A percentile compares a stretch with the other conserved stretches of the same genome.
These are phyloP conservation scores for Eucalyptus sp. DNA, from an alignment of 345 rosid genomes.

Conservation along the genomic window DNA sequence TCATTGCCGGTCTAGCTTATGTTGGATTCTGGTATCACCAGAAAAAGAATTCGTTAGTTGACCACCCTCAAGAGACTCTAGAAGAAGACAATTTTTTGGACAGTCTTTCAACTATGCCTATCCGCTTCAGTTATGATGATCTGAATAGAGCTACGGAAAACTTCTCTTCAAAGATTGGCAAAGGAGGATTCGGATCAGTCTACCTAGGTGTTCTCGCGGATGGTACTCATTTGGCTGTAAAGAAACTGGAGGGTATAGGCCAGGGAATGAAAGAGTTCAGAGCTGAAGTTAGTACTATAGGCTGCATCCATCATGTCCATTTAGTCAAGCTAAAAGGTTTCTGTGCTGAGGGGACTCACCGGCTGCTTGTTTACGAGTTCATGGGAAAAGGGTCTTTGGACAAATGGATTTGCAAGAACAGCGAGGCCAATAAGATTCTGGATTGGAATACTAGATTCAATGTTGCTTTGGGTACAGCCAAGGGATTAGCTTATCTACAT, in stretches of 20 bases:
- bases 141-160: slow-evolving; percentile 11
- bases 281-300: slow-evolving; percentile 32
- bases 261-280: slow-evolving; percentile 34
- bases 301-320: slow-evolving; percentile 33
- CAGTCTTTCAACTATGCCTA: slow-evolving; percentile 6
- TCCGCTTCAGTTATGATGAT: slow-evolving; percentile 16
- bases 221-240: slow-evolving; percentile 17
- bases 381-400: slow-evolving; percentile 34
- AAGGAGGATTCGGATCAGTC: slow-evolving; percentile 38
- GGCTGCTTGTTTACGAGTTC: slow-evolving; percentile 43
- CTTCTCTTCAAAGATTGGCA: slow-evolving; percentile 23
- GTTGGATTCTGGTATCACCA: slow-evolving; percentile 9
- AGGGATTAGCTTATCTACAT: slow-evolving; percentile 35
- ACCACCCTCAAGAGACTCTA: background rate
- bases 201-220: slow-evolving; percentile 15
- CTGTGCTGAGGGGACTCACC: slow-evolving; percentile 26
- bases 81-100: slow-evolving; percentile 12
- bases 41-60: background rate
- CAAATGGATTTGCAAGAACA: slow-evolving; percentile 24
- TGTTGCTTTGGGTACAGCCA: slow-evolving; percentile 22
- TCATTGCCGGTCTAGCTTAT: slow-evolving; percentile 15
- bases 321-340: slow-evolving; percentile 46
- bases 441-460: slow-evolving; percentile 24
- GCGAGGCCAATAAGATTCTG: background rate
- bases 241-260: slow-evolving; percentile 22